phyloP scores from a whole-genome alignment of 1,284 basidiomycete genomes.

The Mycena citricolor region DNA sequence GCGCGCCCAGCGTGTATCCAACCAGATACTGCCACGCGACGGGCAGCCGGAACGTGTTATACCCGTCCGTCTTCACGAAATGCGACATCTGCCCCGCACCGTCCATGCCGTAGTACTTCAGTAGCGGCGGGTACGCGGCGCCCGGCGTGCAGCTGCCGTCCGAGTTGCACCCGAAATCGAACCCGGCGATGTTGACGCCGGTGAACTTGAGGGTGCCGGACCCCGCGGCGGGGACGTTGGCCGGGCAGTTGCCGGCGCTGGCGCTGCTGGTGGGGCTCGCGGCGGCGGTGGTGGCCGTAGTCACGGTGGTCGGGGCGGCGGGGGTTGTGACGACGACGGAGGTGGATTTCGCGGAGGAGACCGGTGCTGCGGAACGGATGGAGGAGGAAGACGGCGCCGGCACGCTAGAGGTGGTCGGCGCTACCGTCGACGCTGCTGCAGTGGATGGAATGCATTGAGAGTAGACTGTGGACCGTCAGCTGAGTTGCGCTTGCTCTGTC shows the following conservation, averaged over 20 bases:
- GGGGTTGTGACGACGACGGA: neutral
- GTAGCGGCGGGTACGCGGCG: slow-evolving; percentile 43
- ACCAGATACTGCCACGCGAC: slow-evolving; percentile 59
- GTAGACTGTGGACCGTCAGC: slow-evolving; percentile 22
- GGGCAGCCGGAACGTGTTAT: slow-evolving; percentile 51
- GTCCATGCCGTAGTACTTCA: slow-evolving; percentile 38
- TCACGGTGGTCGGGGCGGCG: slow-evolving; percentile 12
- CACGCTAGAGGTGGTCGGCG: neutral
- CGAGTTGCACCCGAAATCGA: slow-evolving; percentile 45
- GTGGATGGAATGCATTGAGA: slow-evolving; percentile 30
- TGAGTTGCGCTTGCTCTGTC: neutral
- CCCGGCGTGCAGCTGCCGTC: slow-evolving; percentile 41
- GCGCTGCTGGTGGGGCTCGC: slow-evolving; percentile 21
- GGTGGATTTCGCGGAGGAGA: too few relatives aligned
- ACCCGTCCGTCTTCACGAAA: slow-evolving; percentile 48
- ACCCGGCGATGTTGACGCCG: slow-evolving; percentile 47
- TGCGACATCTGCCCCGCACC: slow-evolving; percentile 49
- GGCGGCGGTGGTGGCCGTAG: slow-evolving; percentile 19
- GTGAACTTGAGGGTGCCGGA: slow-evolving; percentile 28
- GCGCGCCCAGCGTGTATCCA: slow-evolving; percentile 40
- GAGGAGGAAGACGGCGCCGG: too few relatives aligned
- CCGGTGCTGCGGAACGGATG: too few relatives aligned
- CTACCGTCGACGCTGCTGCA: slow-evolving; percentile 9
- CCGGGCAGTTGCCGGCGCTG: slow-evolving; percentile 22
- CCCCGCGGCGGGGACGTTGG: too few relatives aligned